These are phyloP conservation scores for Talaromyces sp. DNA, from an alignment of 2,329 filamentous ascomycete species.

Conservation along the genomic window DNA sequence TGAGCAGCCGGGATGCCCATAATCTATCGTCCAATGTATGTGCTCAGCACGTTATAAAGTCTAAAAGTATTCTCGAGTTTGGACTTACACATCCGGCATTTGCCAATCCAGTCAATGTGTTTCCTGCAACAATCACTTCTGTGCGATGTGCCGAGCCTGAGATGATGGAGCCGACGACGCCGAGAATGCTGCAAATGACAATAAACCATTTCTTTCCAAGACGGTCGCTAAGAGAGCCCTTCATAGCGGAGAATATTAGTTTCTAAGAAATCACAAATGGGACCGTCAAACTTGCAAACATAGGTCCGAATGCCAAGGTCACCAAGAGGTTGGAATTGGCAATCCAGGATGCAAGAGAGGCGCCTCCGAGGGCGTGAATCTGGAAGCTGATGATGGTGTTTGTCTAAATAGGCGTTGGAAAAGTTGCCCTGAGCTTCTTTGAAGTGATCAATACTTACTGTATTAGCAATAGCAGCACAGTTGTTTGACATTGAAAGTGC, in stretches of 20 bases:
- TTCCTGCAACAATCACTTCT: constrained; percentile 7
- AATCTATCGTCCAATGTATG: background rate
- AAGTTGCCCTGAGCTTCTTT: background rate
- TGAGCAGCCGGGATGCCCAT: background rate
- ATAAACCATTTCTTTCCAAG: background rate
- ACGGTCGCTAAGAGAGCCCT: background rate
- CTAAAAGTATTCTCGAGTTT: background rate
- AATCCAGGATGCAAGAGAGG: background rate
- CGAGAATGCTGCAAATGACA: background rate
- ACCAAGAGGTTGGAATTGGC: background rate
- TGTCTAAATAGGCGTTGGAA: background rate
- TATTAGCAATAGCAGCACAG: constrained; percentile 9
- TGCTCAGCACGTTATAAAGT: background rate
- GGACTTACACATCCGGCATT: constrained; percentile 10
- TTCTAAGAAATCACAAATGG: background rate
- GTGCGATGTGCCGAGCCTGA: constrained; percentile 8
- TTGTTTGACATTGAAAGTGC: constrained; percentile 10
- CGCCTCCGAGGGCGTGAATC: background rate
- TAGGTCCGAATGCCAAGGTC: background rate
- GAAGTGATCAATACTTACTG: background rate
- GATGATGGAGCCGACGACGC: constrained; percentile 2
- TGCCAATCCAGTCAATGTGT: constrained; percentile 9
- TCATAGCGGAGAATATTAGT: background rate
- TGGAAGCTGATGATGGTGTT: background rate
- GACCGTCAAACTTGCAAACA: background rate